These are phyloP conservation scores for Hymenoscyphus fructigenus DNA, from an alignment of 2,329 filamentous ascomycete species.

Conservation along the genomic window DNA sequence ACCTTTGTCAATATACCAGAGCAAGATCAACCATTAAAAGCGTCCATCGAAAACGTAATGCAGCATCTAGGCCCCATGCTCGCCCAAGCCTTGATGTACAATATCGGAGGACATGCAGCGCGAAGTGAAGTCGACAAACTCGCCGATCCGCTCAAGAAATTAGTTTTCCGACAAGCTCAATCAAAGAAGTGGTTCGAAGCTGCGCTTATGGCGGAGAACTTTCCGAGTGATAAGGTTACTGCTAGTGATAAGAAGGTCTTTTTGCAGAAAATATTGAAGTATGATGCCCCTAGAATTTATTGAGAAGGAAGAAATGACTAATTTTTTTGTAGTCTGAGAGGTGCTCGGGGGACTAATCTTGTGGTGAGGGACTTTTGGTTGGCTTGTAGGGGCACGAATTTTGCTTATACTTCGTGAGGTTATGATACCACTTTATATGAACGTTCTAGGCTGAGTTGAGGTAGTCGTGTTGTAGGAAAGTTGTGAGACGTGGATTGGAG, in stretches of 20 bases:
- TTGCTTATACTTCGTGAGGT: constrained; percentile 56
- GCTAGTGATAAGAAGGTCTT: constrained; percentile 61
- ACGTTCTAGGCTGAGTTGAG: not conserved
- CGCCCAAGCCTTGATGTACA: constrained; percentile 58
- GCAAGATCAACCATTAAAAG: constrained; percentile 36
- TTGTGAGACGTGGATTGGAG: not conserved
- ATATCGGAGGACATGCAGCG: constrained; percentile 66
- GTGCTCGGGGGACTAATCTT: constrained; percentile 62
- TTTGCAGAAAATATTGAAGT: constrained; percentile 65
- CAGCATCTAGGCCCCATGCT: constrained; percentile 60
- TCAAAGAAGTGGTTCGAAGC: constrained; percentile 63
- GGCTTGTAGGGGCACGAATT: constrained; percentile 59
- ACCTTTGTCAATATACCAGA: constrained; percentile 52
- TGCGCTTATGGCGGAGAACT: constrained; percentile 51
- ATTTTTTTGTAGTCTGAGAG: constrained; percentile 52
- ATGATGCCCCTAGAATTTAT: constrained; percentile 30
- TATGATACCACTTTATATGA: not conserved
- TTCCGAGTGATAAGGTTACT: constrained; percentile 58
- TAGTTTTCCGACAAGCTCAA: constrained; percentile 55
- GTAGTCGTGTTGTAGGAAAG: not conserved
- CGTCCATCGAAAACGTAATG: constrained; percentile 50
- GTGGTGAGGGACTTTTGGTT: constrained; percentile 73
- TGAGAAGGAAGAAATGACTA: constrained; percentile 4
- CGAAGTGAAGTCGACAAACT: constrained; percentile 72
- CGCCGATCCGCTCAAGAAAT: constrained; percentile 68